Evolutionary conservation across 768 basidiomycete species (phyloP), one percentile per base, ranked within the genome.

Genomic region (Rhizopogon roseolus): DNA sequence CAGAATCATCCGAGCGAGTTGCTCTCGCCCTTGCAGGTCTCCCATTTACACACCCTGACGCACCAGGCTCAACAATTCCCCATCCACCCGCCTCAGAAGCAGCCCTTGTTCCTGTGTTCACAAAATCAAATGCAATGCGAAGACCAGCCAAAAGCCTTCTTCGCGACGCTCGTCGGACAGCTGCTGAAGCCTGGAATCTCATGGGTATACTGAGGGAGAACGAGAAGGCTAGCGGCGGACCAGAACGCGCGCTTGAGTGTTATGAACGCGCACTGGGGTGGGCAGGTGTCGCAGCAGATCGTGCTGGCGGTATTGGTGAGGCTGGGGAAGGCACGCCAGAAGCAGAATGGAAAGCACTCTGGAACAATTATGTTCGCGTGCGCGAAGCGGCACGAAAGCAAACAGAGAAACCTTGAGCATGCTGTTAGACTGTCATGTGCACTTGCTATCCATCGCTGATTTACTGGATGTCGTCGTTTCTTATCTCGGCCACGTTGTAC

Each of bases 141-240:
- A 76, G 73, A 51, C 79, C 81, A 6, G 86, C 89, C 27, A 67
- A 62, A 41, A 73, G 73, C 49, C 69, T 90, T 14, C 74, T 90
- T 50, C 81, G 84, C 28, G 86, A 90, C 63, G 79, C 89, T 16
- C 78, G 85, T 14, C 74, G 86, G 42, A 81, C 85, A 27, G 83
- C 87, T 14, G 84, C 85, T 0, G 85, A 89, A 66, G 81, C 87
- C 5, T 90, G 87, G 86, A 85, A 81, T 62, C 70, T 90, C 56
- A 73, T 84, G 65, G 89, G 89, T 11, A 70, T 88, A 39, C 69
- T 91, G 7, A 73, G 75, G n/a, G 85, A 89, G 61, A 54, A 60
- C 56, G 66, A 43, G 52, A 54, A 27, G 58, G 57, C n/a, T 64
- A 66, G 53, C 48, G 68, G 53, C 48, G 68, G 73, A 6, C 58